These are phyloP conservation scores for Fusarium miscanthi DNA, from an alignment of 2,329 filamentous ascomycete genomes.

Conservation along the genomic window DNA sequence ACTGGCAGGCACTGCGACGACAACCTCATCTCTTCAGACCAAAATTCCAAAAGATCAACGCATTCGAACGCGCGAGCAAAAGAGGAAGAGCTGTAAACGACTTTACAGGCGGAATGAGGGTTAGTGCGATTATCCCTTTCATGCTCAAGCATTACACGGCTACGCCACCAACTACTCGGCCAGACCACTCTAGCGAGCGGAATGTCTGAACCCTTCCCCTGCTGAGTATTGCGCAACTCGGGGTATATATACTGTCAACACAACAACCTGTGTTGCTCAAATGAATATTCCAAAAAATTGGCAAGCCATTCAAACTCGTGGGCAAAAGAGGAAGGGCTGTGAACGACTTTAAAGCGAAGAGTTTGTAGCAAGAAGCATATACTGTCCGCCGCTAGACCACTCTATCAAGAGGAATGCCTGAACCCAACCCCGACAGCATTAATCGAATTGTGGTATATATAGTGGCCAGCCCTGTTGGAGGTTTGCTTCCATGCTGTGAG, in stretches of 20 bases:
- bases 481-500: fast-evolving
- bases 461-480: fast-evolving
- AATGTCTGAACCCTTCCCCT: background rate
- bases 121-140: background rate
- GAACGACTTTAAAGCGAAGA: background rate
- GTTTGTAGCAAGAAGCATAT: no score
- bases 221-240: background rate
- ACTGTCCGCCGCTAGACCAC: background rate
- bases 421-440: background rate
- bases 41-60: background rate
- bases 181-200: background rate
- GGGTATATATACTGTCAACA: background rate
- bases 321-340: background rate
- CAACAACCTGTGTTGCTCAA: background rate
- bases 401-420: background rate
- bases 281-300: fast-evolving
- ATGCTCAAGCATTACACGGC: background rate
- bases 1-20: background rate
- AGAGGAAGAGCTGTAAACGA: background rate
- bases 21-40: background rate
- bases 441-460: background rate
- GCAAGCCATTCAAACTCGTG: background rate
- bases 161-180: background rate
- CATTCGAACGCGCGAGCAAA: background rate
- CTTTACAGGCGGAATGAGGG: background rate